These are phyloP conservation scores for Pontederia paniculata DNA, from an alignment of 176 grass and related monocot genomes.

Conservation along the genomic window DNA sequence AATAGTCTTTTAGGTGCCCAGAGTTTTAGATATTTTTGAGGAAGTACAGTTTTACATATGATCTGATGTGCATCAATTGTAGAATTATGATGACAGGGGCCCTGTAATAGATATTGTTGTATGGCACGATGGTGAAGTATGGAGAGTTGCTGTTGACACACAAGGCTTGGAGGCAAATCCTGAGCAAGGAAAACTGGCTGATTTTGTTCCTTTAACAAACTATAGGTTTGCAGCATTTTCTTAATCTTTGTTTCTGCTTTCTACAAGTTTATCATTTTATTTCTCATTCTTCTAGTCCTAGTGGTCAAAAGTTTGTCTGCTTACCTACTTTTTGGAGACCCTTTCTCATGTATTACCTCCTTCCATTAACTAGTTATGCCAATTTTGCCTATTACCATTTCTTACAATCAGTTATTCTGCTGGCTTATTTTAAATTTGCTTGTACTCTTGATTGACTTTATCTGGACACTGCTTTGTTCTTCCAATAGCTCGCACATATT, in stretches of 20 bases:
- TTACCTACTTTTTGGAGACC: too few species aligned
- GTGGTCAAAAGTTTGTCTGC: too few species aligned
- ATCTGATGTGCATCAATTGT: constrained; percentile 26
- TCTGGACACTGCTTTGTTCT: too few species aligned
- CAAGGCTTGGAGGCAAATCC: constrained; percentile 54
- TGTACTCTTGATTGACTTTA: too few species aligned
- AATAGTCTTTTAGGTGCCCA: neutral
- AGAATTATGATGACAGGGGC: constrained; percentile 89
- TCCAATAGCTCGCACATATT: too few species aligned
- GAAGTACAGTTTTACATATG: neutral
- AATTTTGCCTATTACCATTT: too few species aligned
- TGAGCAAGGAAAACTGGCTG: constrained; percentile 63
- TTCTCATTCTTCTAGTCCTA: neutral
- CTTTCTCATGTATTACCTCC: too few species aligned
- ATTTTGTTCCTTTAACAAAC: constrained; percentile 91
- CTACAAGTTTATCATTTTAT: constrained; percentile 7
- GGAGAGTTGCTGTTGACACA: constrained; percentile 96
- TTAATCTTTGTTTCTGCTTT: constrained; percentile 5
- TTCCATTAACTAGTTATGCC: too few species aligned
- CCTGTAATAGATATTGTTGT: constrained; percentile 82
- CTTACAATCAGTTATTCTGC: too few species aligned
- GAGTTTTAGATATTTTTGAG: too few species aligned
- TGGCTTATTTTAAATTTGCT: too few species aligned
- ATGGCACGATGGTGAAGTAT: constrained; percentile 92
- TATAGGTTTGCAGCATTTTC: constrained; percentile 45